Conservation (phyloP, 768 basidiomycete genomes). For the Pisolithus marmoratus region DNA sequence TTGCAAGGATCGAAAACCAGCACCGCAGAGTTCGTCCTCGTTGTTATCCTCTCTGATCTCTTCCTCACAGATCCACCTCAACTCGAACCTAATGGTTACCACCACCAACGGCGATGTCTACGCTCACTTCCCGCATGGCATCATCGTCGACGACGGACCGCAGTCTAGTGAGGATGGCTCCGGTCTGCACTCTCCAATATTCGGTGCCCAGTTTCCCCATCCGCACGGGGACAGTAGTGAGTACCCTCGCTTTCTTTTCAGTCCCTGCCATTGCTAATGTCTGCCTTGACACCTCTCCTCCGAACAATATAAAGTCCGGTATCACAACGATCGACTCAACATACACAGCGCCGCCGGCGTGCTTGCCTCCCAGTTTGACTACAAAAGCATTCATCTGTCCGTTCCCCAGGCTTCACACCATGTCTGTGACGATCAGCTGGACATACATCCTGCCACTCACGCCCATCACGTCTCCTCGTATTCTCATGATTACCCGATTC, state of each 20-base stretch:
- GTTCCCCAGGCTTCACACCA: slow-evolving; percentile 38
- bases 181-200: slow-evolving; percentile 68
- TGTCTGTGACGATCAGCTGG: slow-evolving; percentile 41
- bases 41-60: slow-evolving; percentile 23
- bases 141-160: slow-evolving; percentile 56
- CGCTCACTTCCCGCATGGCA: slow-evolving; percentile 46
- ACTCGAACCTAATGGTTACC: slow-evolving; percentile 48
- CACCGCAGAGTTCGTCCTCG: slow-evolving; percentile 12
- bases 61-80: slow-evolving; percentile 14
- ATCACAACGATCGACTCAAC: slow-evolving; percentile 40
- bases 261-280: slow-evolving; percentile 19
- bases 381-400: slow-evolving; percentile 34
- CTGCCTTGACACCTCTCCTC: slow-evolving; percentile 33
- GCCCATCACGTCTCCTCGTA: slow-evolving; percentile 31
- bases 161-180: slow-evolving; percentile 76
- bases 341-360: slow-evolving; percentile 44
- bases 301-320: slow-evolving; percentile 64
- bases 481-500: slow-evolving; percentile 36
- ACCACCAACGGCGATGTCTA: slow-evolving; percentile 50
- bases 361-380: slow-evolving; percentile 49
- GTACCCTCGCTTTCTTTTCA: slow-evolving; percentile 45
- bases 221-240: slow-evolving; percentile 45
- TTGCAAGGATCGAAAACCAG: slow-evolving; percentile 27
- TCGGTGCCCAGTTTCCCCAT: slow-evolving; percentile 43
- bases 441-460: slow-evolving; percentile 36